Evolutionary conservation across 345 rosid genomes (phyloP).

Genomic region (Garcia nutans): DNA sequence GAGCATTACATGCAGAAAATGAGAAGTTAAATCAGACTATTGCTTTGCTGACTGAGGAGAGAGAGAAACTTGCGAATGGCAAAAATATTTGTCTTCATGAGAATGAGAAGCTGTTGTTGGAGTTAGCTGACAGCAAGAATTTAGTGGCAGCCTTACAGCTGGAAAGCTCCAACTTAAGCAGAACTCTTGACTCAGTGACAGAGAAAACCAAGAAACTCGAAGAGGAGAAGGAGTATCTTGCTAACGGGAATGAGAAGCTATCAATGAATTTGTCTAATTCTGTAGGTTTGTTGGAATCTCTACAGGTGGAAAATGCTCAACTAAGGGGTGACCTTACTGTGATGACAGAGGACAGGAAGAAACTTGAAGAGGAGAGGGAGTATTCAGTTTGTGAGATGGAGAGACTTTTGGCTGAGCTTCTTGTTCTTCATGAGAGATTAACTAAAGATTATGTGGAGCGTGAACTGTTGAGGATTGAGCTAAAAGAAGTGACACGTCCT

Average conservation of each 20-base stretch:
- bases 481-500: conserved; percentile 43
- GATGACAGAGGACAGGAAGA: conserved; percentile 44
- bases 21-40: conserved; percentile 44
- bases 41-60: conserved; percentile 52
- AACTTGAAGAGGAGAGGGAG: conserved; percentile 55
- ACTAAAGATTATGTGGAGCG: conserved; percentile 41
- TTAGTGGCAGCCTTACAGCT: conserved; percentile 48
- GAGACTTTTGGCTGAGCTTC: conserved; percentile 54
- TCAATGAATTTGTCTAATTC: conserved; percentile 44
- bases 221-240: conserved; percentile 35
- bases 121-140: conserved; percentile 57
- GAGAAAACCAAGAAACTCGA: conserved; percentile 23
- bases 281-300: conserved; percentile 44
- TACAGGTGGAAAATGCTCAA: conserved; percentile 50
- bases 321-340: conserved; percentile 43
- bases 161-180: conserved; percentile 47
- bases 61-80: conserved; percentile 44
- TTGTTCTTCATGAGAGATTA: conserved; percentile 49
- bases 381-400: conserved; percentile 48
- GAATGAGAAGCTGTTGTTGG: conserved; percentile 52
- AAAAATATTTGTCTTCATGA: conserved; percentile 34
- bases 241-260: conserved; percentile 42
- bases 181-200: conserved; percentile 26
- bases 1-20: conserved; percentile 51
- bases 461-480: conserved; percentile 41